These are phyloP conservation scores for Pseudogymnoascus sp. DNA, from an alignment of 2,329 filamentous ascomycete species.

Conservation along the genomic window DNA sequence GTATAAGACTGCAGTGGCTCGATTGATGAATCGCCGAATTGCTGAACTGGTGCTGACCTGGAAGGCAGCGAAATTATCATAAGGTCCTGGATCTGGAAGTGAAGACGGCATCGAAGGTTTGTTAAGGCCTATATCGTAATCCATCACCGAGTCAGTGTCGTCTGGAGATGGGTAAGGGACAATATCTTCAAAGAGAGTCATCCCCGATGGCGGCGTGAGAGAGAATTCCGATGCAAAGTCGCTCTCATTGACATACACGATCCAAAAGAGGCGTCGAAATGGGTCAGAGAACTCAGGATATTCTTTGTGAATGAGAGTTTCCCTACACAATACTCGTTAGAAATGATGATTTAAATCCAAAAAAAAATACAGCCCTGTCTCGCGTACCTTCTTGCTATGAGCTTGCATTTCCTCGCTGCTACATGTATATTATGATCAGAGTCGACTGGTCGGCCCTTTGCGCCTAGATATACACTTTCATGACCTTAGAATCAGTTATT, in stretches of 20 bases:
- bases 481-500: neutral
- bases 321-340: neutral
- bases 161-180: conserved; percentile 21
- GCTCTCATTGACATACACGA: conserved; percentile 28
- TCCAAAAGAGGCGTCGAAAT: conserved; percentile 26
- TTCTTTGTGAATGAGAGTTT: neutral
- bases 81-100: neutral
- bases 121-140: neutral
- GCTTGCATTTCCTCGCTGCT: conserved; percentile 26
- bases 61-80: conserved; percentile 26
- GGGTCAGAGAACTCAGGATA: conserved; percentile 18
- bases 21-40: conserved; percentile 27
- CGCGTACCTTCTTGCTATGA: conserved; percentile 16
- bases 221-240: conserved; percentile 29
- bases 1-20: conserved; percentile 28
- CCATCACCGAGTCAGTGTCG: neutral
- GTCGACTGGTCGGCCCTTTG: conserved; percentile 21
- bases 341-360: neutral
- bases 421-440: conserved; percentile 25
- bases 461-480: conserved; percentile 24
- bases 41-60: conserved; percentile 29
- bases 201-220: conserved; percentile 25
- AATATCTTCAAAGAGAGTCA: conserved; percentile 26
- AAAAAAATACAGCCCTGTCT: neutral
- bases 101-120: conserved; percentile 6